phyloP scores from a whole-genome alignment of 164 flowering plant genomes.

The Dillenia suffruticosa region DNA sequence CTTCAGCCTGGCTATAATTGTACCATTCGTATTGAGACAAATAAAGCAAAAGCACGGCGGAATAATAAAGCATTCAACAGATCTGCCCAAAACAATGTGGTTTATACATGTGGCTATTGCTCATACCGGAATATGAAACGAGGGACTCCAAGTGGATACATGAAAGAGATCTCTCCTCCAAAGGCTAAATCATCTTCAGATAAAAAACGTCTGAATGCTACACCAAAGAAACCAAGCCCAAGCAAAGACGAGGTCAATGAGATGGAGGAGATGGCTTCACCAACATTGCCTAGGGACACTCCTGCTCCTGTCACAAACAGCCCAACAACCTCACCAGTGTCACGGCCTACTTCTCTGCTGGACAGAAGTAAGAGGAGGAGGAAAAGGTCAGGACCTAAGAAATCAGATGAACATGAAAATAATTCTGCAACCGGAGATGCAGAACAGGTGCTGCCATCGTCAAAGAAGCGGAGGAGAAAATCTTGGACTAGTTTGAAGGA shows the following conservation, averaged over 20 bases:
- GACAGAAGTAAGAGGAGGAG: slow-evolving; percentile 44
- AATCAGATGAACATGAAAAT: slow-evolving; percentile 21
- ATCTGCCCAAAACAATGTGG: slow-evolving; percentile 47
- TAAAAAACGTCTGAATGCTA: slow-evolving; percentile 2
- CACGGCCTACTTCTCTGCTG: slow-evolving; percentile 18
- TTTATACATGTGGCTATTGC: slow-evolving; percentile 71
- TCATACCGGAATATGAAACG: slow-evolving; percentile 51
- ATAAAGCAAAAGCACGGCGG: slow-evolving; percentile 26
- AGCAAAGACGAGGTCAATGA: slow-evolving; percentile 4
- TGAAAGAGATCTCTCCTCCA: slow-evolving; percentile 45
- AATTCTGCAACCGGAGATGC: slow-evolving; percentile 16
- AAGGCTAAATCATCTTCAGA: slow-evolving; percentile 20
- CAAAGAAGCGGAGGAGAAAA: slow-evolving; percentile 46
- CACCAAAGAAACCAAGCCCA: not conserved
- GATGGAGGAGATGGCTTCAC: slow-evolving; percentile 2
- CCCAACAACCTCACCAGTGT: slow-evolving; percentile 35
- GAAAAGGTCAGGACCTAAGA: slow-evolving; percentile 35
- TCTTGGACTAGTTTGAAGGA: slow-evolving; percentile 62
- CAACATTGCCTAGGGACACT: slow-evolving; percentile 8
- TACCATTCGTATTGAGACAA: slow-evolving; percentile 61
- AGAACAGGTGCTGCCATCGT: slow-evolving; percentile 12
- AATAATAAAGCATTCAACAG: slow-evolving; percentile 20
- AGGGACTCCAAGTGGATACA: slow-evolving; percentile 64
- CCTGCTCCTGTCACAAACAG: slow-evolving; percentile 4
- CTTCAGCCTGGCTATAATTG: slow-evolving; percentile 77